A percentile compares a stretch with the other conserved stretches of the same genome.
Conservation (phyloP, 106 monocot genomes). For the Dendrobium chrysotoxum region DNA sequence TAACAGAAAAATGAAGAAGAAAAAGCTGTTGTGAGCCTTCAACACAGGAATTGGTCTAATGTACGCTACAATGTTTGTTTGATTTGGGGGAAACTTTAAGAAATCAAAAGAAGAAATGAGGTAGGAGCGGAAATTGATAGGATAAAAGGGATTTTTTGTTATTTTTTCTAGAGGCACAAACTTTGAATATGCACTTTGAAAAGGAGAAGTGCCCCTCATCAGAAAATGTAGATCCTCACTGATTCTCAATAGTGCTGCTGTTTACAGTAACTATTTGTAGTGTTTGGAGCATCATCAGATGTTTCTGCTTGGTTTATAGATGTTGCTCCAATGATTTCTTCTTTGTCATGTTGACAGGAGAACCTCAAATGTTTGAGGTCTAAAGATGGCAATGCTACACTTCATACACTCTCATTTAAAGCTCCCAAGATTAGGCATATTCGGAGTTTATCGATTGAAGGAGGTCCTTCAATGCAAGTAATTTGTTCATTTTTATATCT, state of each 20-base stretch:
- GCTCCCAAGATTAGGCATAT: conserved; percentile 19
- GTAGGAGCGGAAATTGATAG: background rate
- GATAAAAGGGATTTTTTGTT: background rate
- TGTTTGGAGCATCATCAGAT: background rate
- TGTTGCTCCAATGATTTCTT: background rate
- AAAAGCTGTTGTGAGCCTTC: no score
- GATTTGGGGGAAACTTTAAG: background rate
- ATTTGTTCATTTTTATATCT: background rate
- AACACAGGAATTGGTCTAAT: no score
- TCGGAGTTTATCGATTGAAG: conserved; percentile 18
- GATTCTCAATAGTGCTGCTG: no score
- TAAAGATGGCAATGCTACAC: conserved; percentile 13
- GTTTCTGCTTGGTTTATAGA: background rate
- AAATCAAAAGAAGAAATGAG: background rate
- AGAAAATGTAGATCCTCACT: no score
- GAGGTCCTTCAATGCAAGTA: conserved; percentile 21
- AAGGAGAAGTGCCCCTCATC: background rate
- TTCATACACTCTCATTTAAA: conserved; percentile 21
- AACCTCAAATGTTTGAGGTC: conserved; percentile 18
- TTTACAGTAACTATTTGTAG: background rate
- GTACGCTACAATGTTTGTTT: background rate
- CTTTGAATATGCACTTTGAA: background rate
- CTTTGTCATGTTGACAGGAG: conserved; percentile 13
- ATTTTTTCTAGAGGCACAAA: background rate
- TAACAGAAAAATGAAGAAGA: no score